A percentile compares a stretch with the other conserved stretches of the same genome.
phyloP scores from a whole-genome alignment of 139 green algal genomes.

The Pedinophyceae sp. region DNA sequence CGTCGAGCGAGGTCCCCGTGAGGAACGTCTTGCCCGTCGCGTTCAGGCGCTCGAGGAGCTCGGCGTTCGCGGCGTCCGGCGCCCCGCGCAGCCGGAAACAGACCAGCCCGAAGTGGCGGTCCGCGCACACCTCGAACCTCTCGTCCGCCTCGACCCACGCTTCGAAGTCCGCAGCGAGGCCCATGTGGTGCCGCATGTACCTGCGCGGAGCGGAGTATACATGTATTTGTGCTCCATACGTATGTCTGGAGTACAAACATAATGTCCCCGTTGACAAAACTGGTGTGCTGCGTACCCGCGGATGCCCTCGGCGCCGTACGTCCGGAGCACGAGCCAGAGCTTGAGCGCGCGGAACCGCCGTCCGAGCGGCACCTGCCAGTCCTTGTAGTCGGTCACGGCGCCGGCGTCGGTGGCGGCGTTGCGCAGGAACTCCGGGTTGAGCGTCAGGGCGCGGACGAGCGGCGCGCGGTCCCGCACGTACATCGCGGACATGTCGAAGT shows the following conservation, averaged over 20 bases:
- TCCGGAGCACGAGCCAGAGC: constrained; percentile 71
- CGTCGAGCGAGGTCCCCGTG: constrained; percentile 36
- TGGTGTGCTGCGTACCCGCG: constrained; percentile 46
- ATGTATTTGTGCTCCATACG: not conserved
- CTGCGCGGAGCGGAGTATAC: not conserved
- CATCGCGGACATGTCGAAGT: constrained; percentile 66
- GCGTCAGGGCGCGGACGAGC: constrained; percentile 43
- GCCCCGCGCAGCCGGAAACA: constrained; percentile 34
- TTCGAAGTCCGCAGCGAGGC: not conserved
- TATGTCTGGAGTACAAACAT: constrained; percentile 22
- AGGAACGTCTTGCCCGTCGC: constrained; percentile 30
- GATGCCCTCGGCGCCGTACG: constrained; percentile 45
- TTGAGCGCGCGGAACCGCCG: constrained; percentile 53
- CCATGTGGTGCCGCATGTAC: not conserved
- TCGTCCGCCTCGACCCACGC: constrained; percentile 15
- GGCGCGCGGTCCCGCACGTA: constrained; percentile 38
- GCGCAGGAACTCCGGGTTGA: constrained; percentile 47
- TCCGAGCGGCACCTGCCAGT: constrained; percentile 65
- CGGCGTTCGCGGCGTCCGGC: constrained; percentile 10
- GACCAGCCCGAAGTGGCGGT: constrained; percentile 39
- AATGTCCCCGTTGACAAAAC: constrained; percentile 24
- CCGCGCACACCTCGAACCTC: constrained; percentile 33
- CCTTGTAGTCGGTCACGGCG: constrained; percentile 25
- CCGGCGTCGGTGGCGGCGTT: constrained; percentile 9
- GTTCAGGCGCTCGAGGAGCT: constrained; percentile 44